Evolutionary conservation across 1,284 basidiomycete species (phyloP).

Genomic region (Bjerkandera adusta): DNA sequence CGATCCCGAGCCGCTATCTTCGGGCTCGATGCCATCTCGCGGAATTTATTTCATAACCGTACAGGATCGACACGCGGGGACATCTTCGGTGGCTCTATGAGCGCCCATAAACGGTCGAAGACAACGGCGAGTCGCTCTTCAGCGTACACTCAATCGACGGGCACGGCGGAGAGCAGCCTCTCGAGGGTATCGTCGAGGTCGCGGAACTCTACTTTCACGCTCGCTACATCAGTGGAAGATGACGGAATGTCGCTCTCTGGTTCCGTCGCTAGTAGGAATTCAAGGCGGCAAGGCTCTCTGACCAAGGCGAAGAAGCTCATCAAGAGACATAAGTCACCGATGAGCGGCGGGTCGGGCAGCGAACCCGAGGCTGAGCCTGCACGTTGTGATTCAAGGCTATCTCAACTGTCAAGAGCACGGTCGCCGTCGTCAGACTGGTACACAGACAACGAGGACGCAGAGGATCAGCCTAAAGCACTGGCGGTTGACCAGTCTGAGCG

Average conservation of each 20-base stretch:
- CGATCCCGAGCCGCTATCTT: slow-evolving; percentile 81
- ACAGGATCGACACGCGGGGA: slow-evolving; percentile 63
- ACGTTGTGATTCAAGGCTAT: slow-evolving; percentile 19
- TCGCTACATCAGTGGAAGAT: slow-evolving; percentile 55
- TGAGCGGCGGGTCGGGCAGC: slow-evolving; percentile 37
- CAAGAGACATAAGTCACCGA: slow-evolving; percentile 57
- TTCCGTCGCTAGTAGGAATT: slow-evolving; percentile 37
- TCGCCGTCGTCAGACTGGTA: slow-evolving; percentile 26
- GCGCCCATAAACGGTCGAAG: slow-evolving; percentile 59
- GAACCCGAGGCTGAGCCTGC: slow-evolving; percentile 39
- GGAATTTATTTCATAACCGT: slow-evolving; percentile 68
- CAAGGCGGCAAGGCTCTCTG: slow-evolving; percentile 42
- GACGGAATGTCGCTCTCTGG: slow-evolving; percentile 45
- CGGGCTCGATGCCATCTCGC: slow-evolving; percentile 80
- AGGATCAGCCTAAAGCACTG: slow-evolving; percentile 31
- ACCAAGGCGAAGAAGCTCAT: slow-evolving; percentile 42
- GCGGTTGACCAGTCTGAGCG: slow-evolving; percentile 64
- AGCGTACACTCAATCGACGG: slow-evolving; percentile 60
- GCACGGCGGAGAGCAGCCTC: slow-evolving; percentile 60
- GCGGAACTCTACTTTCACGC: slow-evolving; percentile 64
- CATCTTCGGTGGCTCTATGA: slow-evolving; percentile 68
- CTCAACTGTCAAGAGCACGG: slow-evolving; percentile 37
- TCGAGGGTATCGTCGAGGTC: slow-evolving; percentile 57
- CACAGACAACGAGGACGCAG: slow-evolving; percentile 46
- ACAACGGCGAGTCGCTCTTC: slow-evolving; percentile 66